Base-by-base conservation (phyloP, 2,329 filamentous ascomycete genomes). In the Venturia carpophila region DNA sequence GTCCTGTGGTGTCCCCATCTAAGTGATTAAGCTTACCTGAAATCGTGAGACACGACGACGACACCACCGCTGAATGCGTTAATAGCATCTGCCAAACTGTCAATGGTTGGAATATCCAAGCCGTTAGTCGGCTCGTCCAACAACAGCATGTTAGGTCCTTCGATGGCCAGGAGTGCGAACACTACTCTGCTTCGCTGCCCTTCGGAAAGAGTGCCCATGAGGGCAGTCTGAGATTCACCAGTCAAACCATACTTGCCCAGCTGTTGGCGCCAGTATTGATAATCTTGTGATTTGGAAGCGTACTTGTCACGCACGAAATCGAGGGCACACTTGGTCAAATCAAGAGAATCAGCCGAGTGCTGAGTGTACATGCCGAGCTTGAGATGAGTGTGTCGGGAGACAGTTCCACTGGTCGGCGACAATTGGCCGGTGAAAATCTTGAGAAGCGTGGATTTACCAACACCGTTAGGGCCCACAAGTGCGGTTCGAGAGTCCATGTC, bases 81-180 rank as follows among this genome's bases (percentile, higher is more conserved):
- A 81, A 99, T 99, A 72, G 94, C 94, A 74, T 99, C 93, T 2
- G 94, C 95, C 80, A 99, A 80, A 79, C 89, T 92, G 82, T 99
- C 94, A 74, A 99, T 99, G 64, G 94, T 97, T 39, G 94, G 92
- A 70, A 99, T 99, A 84, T 99, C 94, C 68, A 99, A 83, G 85
- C 94, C 94, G 87, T 99, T 99, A 76, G 94, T 99, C 77, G 94
- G 95, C 82, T 99, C 94, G 81, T 99, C 94, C 65, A 99, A 86
- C 71, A 99, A 79, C 71, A 99, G 80, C 94, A 99, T 99, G 84
- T 99, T 99, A 71, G 94, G 94, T 37, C 87, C 82, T 72, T 99
- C 94, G 70, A 99, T 97, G 69, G 94, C 94, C 69, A 99, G 82
- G 71, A 99, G 83, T 49, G 94, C 94, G 76, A 99, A 99, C 52